A percentile compares a stretch with the other conserved stretches of the same genome.
Conservation (phyloP, 202 grass and related monocot genomes). For the Panicum virgatum region DNA sequence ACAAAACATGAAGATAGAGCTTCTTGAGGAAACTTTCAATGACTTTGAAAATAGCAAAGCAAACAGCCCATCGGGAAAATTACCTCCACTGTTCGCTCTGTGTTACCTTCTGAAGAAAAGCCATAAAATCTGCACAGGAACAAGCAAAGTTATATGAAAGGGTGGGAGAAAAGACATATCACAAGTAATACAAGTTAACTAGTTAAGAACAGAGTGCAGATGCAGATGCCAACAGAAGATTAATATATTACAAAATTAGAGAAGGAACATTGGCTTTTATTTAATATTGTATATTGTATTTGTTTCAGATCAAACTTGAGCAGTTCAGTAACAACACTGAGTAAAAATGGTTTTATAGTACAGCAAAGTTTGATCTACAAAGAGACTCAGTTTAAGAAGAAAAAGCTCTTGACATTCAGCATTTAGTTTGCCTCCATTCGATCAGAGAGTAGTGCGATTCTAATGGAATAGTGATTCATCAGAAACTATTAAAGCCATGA, state of each 20-base stretch:
- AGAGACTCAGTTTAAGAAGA: neutral
- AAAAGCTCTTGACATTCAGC: neutral
- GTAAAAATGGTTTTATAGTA: neutral
- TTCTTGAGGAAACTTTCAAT: slow-evolving; percentile 15
- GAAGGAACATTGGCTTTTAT: neutral
- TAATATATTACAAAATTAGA: neutral
- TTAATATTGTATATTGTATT: slow-evolving; percentile 4
- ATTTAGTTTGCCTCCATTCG: slow-evolving; percentile 12
- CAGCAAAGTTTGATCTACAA: neutral
- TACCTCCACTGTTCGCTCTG: slow-evolving; percentile 75
- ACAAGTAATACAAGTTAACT: slow-evolving; percentile 18
- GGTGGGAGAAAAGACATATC: neutral
- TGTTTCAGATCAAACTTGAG: neutral
- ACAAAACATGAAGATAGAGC: slow-evolving; percentile 30
- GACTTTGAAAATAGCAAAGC: slow-evolving; percentile 20
- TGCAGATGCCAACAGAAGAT: slow-evolving; percentile 7
- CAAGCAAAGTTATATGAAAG: neutral
- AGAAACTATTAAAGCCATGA: slow-evolving; percentile 9
- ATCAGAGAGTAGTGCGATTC: neutral
- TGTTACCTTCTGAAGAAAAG: slow-evolving; percentile 90
- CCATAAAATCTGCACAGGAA: slow-evolving; percentile 76
- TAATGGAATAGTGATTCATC: neutral
- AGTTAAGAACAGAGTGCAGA: slow-evolving; percentile 8
- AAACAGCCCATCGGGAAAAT: slow-evolving; percentile 25
- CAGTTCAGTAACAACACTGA: neutral